Evolutionary conservation across 2,329 filamentous ascomycete genomes (phyloP).

Genomic region (Aureobasidium sp.): DNA sequence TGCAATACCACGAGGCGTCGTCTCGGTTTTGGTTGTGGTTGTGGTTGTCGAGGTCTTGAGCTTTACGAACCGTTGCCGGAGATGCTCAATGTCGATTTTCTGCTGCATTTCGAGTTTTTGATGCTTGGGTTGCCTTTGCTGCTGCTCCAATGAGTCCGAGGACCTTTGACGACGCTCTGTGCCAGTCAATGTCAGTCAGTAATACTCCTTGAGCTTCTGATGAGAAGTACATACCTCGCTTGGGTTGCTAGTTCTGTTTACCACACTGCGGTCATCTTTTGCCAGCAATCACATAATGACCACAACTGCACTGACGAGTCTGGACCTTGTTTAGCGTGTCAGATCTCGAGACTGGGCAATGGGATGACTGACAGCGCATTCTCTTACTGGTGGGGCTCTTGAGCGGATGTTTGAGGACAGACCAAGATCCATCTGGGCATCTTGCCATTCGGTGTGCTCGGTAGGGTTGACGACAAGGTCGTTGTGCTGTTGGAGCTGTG

Average conservation of each 20-base stretch:
- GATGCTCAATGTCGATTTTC: background rate
- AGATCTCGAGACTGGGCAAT: background rate
- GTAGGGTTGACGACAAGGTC: conserved; percentile 6
- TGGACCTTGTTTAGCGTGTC: conserved; percentile 23
- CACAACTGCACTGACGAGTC: conserved; percentile 26
- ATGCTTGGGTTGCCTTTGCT: background rate
- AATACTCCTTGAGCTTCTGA: background rate
- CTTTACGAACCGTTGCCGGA: background rate
- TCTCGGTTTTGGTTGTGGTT: background rate
- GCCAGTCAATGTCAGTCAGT: background rate
- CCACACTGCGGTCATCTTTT: conserved; percentile 29
- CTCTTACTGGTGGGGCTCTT: background rate
- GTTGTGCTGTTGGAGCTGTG: conserved; percentile 21
- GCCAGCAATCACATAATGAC: conserved; percentile 29
- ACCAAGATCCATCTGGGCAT: background rate
- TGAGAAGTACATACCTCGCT: background rate
- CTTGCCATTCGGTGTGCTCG: conserved; percentile 20
- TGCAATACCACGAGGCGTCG: conserved; percentile 1
- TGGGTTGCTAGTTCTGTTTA: background rate
- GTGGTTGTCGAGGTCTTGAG: background rate
- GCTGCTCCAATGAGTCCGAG: background rate
- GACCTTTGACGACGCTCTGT: conserved; percentile 12
- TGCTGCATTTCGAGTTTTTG: background rate
- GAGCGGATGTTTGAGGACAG: background rate
- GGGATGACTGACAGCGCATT: background rate